These are phyloP conservation scores for Trapa incisa DNA, from an alignment of 345 rosid genomes.

Conservation along the genomic window DNA sequence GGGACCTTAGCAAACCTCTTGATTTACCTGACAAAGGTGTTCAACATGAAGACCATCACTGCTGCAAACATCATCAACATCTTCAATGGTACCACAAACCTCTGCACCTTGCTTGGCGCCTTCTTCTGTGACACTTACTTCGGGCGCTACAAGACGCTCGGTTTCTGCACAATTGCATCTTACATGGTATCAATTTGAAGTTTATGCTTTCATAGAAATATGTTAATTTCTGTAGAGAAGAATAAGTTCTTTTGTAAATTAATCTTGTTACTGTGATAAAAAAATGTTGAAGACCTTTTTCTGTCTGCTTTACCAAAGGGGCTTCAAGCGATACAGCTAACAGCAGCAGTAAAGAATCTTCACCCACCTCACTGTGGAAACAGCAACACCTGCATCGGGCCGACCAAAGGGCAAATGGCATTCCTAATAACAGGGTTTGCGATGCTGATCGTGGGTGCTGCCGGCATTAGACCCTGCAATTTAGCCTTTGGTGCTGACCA, in stretches of 20 bases:
- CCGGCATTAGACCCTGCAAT: slow-evolving; percentile 70
- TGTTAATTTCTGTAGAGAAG: too few species aligned
- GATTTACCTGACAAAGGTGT: slow-evolving; percentile 61
- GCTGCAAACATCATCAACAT: slow-evolving; percentile 61
- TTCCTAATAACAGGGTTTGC: slow-evolving; percentile 40
- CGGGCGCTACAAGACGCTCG: slow-evolving; percentile 72
- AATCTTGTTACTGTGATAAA: not conserved
- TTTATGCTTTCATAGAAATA: not conserved
- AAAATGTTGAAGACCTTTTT: not conserved
- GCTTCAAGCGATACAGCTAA: slow-evolving; percentile 39
- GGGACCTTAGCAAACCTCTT: slow-evolving; percentile 69
- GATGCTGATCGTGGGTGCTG: slow-evolving; percentile 51
- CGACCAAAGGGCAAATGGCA: slow-evolving; percentile 43
- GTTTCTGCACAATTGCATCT: slow-evolving; percentile 46
- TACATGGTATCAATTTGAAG: slow-evolving; percentile 35
- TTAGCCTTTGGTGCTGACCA: slow-evolving; percentile 76
- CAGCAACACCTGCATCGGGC: slow-evolving; percentile 30
- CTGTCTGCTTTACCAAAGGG: slow-evolving; percentile 27
- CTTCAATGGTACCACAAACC: slow-evolving; percentile 64
- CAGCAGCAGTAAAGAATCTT: slow-evolving; percentile 43
- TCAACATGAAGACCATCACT: slow-evolving; percentile 51
- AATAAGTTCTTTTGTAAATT: not conserved
- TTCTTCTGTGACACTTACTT: slow-evolving; percentile 70
- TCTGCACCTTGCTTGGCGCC: slow-evolving; percentile 65
- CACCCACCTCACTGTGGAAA: slow-evolving; percentile 39